Base-by-base conservation (phyloP, 2,329 filamentous ascomycete genomes). In the Venturia effusa region DNA sequence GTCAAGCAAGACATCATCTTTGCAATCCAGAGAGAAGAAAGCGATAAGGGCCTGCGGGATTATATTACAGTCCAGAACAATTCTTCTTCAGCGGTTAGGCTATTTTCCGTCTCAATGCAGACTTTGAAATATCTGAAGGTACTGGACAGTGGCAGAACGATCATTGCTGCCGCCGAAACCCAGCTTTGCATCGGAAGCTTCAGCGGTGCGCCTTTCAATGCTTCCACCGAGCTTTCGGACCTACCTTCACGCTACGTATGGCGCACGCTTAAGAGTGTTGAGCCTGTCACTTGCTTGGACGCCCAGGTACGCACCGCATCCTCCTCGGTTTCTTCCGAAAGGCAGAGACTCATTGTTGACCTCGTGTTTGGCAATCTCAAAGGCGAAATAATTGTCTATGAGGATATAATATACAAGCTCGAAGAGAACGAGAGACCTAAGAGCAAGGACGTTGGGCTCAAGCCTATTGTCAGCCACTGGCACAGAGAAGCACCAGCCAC, bases 401-500 rank as follows among this genome's bases (percentile, higher is more conserved):
- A 88, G 66, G 88, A 96, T 74, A 77, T 92, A 19, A 71, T 93
- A 17, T 74, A 73, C 64, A 83, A 83, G 66, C 78, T 89, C 43
- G 71, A 75, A 65, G 73, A 71, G 4, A 72, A 73, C 45, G 76
- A 79, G 64, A 80, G 80, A 61, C 66, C 57, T 22, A 74, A 74
- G 61, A 68, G 67, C 70, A 77, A 78, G 68, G 75, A 76, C 71
- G 63, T 71, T 69, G 66, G 69, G 68, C 1, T 62, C 63, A 17
- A 67, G 48, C 80, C 83, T 24, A 85, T 87, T 64, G 88, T 88
- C 67, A 80, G 92, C 62, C 94, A 97, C 74, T 99, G 94, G 94
- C 94, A 99, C 75, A 84, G 92, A 69, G 86, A 87, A 69, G 84
- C 88, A 60, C 92, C 97, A 10, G 87, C 89, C 69, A 83, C 90